phyloP scores from a whole-genome alignment of 805 yeast genomes.

The Kodamaea kaohsiungensis region DNA sequence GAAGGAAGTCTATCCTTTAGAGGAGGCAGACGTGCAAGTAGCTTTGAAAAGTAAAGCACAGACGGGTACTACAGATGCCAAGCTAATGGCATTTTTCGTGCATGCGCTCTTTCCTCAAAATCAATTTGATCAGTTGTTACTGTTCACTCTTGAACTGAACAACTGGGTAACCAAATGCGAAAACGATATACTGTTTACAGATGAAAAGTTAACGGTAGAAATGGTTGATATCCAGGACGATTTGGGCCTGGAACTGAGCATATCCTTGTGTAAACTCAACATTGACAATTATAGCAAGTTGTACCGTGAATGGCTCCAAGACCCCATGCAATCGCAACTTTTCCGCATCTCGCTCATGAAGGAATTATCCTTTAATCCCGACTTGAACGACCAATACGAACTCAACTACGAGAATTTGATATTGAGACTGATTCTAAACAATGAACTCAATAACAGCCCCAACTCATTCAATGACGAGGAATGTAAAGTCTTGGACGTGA shows the following conservation, averaged over 20 bases:
- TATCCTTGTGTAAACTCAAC: slow-evolving; percentile 4
- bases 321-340: slow-evolving; percentile 1
- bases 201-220: slow-evolving; percentile 5
- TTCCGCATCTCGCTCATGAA: slow-evolving; percentile 11
- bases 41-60: neutral
- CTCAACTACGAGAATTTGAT: slow-evolving; percentile 17
- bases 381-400: slow-evolving; percentile 14
- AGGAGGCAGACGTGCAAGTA: neutral
- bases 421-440: slow-evolving; percentile 14
- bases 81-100: slow-evolving; percentile 7
- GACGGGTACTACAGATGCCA: neutral
- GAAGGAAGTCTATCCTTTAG: slow-evolving; percentile 2
- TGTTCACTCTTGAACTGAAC: slow-evolving; percentile 1
- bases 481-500: slow-evolving; percentile 17
- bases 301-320: slow-evolving; percentile 4
- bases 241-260: slow-evolving; percentile 3
- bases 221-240: slow-evolving; percentile 6
- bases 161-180: slow-evolving; percentile 1
- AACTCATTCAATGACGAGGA: slow-evolving; percentile 16
- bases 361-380: slow-evolving; percentile 11
- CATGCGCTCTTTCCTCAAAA: slow-evolving; percentile 9
- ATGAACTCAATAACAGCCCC: slow-evolving; percentile 16
- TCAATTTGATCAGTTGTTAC: slow-evolving; percentile 4
- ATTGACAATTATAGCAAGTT: slow-evolving; percentile 2
- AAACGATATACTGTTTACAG: neutral